Conservation (phyloP, 75 land plant species). For the Sequoia sempervirens region DNA sequence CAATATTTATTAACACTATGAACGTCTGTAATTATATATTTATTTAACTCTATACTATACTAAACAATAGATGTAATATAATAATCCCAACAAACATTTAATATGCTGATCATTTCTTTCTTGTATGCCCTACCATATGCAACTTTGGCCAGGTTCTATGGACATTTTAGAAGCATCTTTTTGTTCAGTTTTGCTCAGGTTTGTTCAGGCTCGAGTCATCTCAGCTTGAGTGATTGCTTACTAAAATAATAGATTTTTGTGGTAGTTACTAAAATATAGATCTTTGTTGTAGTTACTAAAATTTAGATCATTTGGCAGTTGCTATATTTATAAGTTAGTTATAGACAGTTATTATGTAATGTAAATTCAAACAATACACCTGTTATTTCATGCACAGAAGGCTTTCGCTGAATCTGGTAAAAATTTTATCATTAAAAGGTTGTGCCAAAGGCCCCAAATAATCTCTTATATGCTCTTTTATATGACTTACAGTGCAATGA, state of each 20-base stretch:
- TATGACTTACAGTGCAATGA: constrained; percentile 38
- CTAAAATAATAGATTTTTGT: not conserved
- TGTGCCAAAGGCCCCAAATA: not conserved
- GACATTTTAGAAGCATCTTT: not conserved
- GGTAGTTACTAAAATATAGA: not conserved
- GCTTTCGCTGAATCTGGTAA: not conserved
- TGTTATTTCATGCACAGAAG: not conserved
- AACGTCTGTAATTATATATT: too few species aligned
- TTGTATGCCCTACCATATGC: not conserved
- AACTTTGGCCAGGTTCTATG: not conserved
- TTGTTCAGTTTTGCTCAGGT: not conserved
- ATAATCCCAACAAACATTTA: too few species aligned
- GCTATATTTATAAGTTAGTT: not conserved
- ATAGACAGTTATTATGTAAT: not conserved
- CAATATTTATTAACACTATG: too few species aligned
- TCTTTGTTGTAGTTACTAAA: not conserved
- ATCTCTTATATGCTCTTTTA: not conserved
- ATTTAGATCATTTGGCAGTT: not conserved
- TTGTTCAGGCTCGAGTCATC: not conserved
- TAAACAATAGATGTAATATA: too few species aligned
- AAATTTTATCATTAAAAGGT: not conserved
- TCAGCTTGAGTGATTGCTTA: not conserved
- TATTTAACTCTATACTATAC: too few species aligned
- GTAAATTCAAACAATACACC: not conserved
- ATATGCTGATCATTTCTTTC: not conserved